Evolutionary conservation across 352 stramenopile species (phyloP).

Genomic region (Globisporangium megalacanthum): DNA sequence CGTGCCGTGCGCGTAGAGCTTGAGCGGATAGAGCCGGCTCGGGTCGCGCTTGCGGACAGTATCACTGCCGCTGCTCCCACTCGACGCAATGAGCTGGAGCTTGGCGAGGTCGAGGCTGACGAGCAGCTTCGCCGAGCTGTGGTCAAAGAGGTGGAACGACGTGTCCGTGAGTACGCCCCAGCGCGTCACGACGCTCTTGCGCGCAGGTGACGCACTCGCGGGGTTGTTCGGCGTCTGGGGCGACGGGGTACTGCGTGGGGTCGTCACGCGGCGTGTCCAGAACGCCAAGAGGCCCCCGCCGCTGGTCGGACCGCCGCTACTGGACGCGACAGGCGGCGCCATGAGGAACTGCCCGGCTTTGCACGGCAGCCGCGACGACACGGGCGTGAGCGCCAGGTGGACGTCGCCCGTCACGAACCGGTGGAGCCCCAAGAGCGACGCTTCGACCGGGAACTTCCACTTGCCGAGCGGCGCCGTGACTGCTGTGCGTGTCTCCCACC

Average conservation of each 20-base stretch:
- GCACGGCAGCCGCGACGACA: constrained; percentile 53
- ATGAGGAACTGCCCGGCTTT: constrained; percentile 78
- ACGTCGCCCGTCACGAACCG: constrained; percentile 62
- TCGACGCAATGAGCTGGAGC: constrained; percentile 69
- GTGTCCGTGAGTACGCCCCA: constrained; percentile 83
- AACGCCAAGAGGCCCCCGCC: constrained; percentile 41
- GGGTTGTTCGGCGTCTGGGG: constrained; percentile 34
- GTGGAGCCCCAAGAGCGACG: constrained; percentile 57
- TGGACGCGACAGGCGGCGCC: constrained; percentile 34
- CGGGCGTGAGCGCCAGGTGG: constrained; percentile 45
- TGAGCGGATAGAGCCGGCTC: constrained; percentile 57
- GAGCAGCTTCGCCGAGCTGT: constrained; percentile 66
- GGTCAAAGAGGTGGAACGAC: constrained; percentile 69
- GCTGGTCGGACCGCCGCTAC: constrained; percentile 12
- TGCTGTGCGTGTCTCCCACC: constrained; percentile 48
- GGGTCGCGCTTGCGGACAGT: constrained; percentile 38
- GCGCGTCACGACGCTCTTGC: constrained; percentile 56
- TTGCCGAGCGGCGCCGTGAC: constrained; percentile 48
- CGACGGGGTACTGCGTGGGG: constrained; percentile 23
- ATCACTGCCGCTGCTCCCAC: neutral
- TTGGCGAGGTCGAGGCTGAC: constrained; percentile 73
- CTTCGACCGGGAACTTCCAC: constrained; percentile 78
- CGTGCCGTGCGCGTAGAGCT: constrained; percentile 60
- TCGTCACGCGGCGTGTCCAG: constrained; percentile 53
- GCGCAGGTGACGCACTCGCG: constrained; percentile 34